Conservation (phyloP, 1,284 basidiomycete species). For the Boletus sp. region DNA sequence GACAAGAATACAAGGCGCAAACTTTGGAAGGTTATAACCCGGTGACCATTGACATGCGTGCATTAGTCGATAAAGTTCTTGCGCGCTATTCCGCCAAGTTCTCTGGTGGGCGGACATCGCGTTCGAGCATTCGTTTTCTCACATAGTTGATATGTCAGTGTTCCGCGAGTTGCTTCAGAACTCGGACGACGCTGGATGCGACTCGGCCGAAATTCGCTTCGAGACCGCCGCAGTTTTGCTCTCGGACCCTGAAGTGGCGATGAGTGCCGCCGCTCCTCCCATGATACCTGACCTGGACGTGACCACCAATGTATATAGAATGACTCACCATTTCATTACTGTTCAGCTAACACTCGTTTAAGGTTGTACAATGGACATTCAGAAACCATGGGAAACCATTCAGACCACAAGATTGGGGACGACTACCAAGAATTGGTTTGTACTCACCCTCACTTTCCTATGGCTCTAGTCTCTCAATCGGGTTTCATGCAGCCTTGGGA, state of each 20-base stretch:
- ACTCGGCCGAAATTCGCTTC: slow-evolving; percentile 4
- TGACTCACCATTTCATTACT: background rate
- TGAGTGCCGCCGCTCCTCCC: background rate
- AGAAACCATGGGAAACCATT: slow-evolving; percentile 5
- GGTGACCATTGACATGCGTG: slow-evolving; percentile 6
- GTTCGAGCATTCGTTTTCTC: background rate
- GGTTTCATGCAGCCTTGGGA: background rate
- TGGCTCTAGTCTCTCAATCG: too few relatives aligned
- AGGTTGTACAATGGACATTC: slow-evolving; percentile 7
- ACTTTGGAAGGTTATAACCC: too few relatives aligned
- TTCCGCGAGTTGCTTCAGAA: slow-evolving; percentile 13
- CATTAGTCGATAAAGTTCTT: slow-evolving; percentile 11
- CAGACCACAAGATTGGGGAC: background rate
- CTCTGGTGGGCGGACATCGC: slow-evolving; percentile 3
- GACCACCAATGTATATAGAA: background rate
- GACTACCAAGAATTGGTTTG: slow-evolving; percentile 10
- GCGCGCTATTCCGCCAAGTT: slow-evolving; percentile 11
- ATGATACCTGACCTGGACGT: background rate
- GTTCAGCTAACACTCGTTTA: background rate
- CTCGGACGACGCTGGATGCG: slow-evolving; percentile 6
- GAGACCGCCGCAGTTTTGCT: background rate
- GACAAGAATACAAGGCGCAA: too few relatives aligned
- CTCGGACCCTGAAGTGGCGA: background rate
- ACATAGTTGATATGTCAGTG: background rate
- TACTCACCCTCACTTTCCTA: too few relatives aligned